Evolutionary conservation across 2,329 filamentous ascomycete species (phyloP), one percentile per base, ranked within the genome.

Genomic region (Fusarium ramigenum): DNA sequence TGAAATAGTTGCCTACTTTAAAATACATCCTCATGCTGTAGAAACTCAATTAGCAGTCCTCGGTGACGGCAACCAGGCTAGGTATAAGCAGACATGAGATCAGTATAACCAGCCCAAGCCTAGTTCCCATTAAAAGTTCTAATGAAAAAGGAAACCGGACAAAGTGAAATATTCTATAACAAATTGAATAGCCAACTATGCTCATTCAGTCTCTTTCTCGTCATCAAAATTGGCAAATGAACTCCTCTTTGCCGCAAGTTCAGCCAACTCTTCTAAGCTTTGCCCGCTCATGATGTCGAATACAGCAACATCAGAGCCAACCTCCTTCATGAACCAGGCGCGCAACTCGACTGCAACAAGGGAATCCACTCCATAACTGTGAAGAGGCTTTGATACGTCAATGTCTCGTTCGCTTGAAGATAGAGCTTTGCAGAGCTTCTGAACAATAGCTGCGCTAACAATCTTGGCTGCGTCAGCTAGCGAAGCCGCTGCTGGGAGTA

Each of bases 291-390:
- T 64, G 3, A 67, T 67, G 9, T 67, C 60, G 7, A 67, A 64
- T 2, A 64, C 58, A 18, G 57, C 34, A 14, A 67, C 11, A 32
- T 64, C 39, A 19, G 60, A 50, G 16, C 32, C 40, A 49, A 79
- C 60, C 77, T 86, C 85, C 63, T 85, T 83, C 19, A 84, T 84
- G 59, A 87, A 85, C 80, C 84, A 87, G 78, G 87, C 87, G 25
- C 86, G 84, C 60, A 87, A 81, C 78, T 87, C 85, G 53, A 87
- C 85, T 1, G 85, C 85, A 21, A 86, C 83, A 9, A 87, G 82
- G 7, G 85, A 87, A 77, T 87, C 85, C 14, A 87, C 80, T 0
- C 80, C 79, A 58, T 77, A 78, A 6, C 74, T 72, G 12, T 73
- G 72, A 14, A 80, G 75, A 7, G 75, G 71, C 18, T 72, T 76